Evolutionary conservation across 371 early-diverging fungal species (phyloP).

Genomic region (Mucor indicus): DNA sequence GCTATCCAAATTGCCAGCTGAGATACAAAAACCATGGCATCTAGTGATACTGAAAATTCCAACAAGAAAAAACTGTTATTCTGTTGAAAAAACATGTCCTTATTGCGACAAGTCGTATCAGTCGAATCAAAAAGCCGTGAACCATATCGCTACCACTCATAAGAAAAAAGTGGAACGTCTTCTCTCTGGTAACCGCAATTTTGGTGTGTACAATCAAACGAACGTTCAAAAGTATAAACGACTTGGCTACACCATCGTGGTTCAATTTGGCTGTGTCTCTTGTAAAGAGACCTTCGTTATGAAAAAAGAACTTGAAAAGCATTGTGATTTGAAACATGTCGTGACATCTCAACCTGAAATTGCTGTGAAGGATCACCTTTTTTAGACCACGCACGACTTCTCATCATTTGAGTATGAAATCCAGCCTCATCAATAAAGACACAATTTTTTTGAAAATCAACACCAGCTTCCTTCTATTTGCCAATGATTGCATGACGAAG

Average conservation of each 20-base stretch:
- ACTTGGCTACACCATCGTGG: constrained; percentile 11
- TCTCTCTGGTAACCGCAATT: constrained; percentile 7
- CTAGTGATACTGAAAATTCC: too few species aligned
- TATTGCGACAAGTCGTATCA: too few species aligned
- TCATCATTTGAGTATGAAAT: constrained; percentile 8
- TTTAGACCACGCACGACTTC: constrained; percentile 18
- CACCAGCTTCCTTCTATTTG: background rate
- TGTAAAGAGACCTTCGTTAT: constrained; percentile 8
- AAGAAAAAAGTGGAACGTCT: constrained; percentile 3
- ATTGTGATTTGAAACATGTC: constrained; percentile 15
- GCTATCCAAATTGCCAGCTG: too few species aligned
- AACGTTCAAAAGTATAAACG: constrained; percentile 11
- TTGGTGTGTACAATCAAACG: constrained; percentile 11
- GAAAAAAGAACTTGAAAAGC: constrained; percentile 13
- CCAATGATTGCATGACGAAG: background rate
- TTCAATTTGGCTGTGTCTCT: constrained; percentile 13
- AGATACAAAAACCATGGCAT: too few species aligned
- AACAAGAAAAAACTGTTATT: too few species aligned
- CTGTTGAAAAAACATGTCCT: too few species aligned
- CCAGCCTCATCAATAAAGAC: constrained; percentile 9
- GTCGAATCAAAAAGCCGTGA: too few species aligned
- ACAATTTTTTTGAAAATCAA: background rate
- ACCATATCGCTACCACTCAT: too few species aligned
- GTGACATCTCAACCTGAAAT: constrained; percentile 8
- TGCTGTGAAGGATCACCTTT: constrained; percentile 5